Evolutionary conservation across 1,284 basidiomycete genomes (phyloP).

Genomic region (Fomitopsis pinicola): DNA sequence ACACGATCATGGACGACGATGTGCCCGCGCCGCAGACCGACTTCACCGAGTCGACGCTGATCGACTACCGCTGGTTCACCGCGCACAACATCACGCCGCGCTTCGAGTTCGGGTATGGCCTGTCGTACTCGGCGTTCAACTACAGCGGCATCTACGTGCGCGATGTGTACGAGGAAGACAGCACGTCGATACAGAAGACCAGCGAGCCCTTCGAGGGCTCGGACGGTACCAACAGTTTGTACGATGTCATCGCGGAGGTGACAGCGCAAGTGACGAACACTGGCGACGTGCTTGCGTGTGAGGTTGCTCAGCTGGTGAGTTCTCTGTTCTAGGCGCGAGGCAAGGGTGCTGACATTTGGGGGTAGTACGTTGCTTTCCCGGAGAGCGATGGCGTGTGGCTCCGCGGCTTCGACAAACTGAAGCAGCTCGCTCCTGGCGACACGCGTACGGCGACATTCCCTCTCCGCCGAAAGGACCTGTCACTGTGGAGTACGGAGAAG

Average conservation of each 20-base stretch:
- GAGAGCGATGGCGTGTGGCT: not conserved
- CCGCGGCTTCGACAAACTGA: not conserved
- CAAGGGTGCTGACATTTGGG: not conserved
- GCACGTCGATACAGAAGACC: conserved; percentile 9
- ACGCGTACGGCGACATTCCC: not conserved
- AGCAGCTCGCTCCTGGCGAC: not conserved
- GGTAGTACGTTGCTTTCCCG: not conserved
- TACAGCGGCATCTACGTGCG: conserved; percentile 23
- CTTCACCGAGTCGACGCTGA: not conserved
- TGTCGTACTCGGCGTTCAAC: conserved; percentile 38
- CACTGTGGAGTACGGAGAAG: not conserved
- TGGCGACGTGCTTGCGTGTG: conserved; percentile 29
- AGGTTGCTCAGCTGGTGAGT: conserved; percentile 18
- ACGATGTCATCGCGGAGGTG: conserved; percentile 15
- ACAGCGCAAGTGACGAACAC: conserved; percentile 32
- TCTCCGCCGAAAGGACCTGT: not conserved
- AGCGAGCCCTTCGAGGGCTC: conserved; percentile 13
- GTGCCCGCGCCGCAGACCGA: not conserved
- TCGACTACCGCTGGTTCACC: not conserved
- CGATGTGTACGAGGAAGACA: not conserved
- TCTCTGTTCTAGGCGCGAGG: no score
- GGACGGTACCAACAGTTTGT: conserved; percentile 30
- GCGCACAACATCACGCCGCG: conserved; percentile 27
- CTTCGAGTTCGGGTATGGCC: conserved; percentile 38
- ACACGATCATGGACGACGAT: not conserved